phyloP scores from a whole-genome alignment of 257 asterid genomes.

The Cynanchum wilfordii region DNA sequence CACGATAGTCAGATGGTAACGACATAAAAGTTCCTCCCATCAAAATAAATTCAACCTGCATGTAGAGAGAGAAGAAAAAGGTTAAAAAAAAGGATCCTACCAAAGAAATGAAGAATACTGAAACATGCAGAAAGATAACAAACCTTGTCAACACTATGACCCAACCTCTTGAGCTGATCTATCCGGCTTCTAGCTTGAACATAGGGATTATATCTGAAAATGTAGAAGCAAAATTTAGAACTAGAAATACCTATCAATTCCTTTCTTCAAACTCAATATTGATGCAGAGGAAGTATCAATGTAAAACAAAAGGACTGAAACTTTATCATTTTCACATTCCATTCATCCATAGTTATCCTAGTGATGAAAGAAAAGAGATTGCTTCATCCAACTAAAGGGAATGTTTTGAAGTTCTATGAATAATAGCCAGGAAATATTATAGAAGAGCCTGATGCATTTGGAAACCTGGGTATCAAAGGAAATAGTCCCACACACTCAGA shows the following conservation, averaged over 20 bases:
- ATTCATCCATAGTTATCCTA: neutral
- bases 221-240: conserved; percentile 8
- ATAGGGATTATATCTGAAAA: conserved; percentile 81
- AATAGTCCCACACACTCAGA: neutral
- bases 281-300: neutral
- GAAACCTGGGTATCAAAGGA: neutral
- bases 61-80: conserved; percentile 2
- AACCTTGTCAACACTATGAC: conserved; percentile 99
- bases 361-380: neutral
- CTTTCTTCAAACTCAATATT: neutral
- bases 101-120: conserved; percentile 6
- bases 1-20: conserved; percentile 91
- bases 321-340: neutral
- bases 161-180: conserved; percentile 94
- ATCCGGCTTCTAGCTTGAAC: conserved; percentile 98
- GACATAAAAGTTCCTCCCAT: conserved; percentile 99
- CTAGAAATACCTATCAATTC: conserved; percentile 6
- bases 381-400: neutral
- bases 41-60: conserved; percentile 93
- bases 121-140: conserved; percentile 20
- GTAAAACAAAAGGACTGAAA: neutral
- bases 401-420: neutral
- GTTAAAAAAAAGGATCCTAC: neutral
- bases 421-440: neutral
- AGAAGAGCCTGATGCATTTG: neutral